Evolutionary conservation across 345 rosid species (phyloP), one percentile per base, ranked within the genome.

Genomic region (Citrus maxima): DNA sequence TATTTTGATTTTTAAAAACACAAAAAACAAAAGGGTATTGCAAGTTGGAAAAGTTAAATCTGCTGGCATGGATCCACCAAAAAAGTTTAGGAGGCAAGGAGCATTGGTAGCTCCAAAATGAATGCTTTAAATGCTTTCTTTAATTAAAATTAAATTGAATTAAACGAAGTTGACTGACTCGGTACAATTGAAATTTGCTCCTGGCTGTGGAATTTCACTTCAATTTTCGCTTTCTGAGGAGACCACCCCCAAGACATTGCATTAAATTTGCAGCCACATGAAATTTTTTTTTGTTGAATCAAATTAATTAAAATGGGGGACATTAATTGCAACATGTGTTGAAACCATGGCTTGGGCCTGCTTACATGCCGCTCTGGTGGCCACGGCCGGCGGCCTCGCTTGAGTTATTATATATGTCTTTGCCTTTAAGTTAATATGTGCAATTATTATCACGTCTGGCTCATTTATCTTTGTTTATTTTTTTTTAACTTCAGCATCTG

Each of bases 361-460:
- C 24, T 24, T 54, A 8, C 67, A 59, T 59, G 76, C 55, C 67
- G 76, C 63, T 55, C n/a, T 59, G 77, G 10, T 18, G 77, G 55
- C 67, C 77, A 37, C 34, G 24, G 77, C 77, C 67, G 77, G 37
- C 67, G 77, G 25, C n/a, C 24, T 24, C 37, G 77, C 77, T 38
- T 22, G 2, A 18, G 58, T 4, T 18, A 14, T 37, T 24, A 54
- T 38, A 32, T 70, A 54, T 38, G 51, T 70, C n/a, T 49, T 18
- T 68, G 71, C 28, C 10, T 68, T 68, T 7, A 68, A 40, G 19
- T 24, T 40, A 24, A 68, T 12, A 24, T n/a, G 27, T 59, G 51
- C 51, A 46, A 46, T 46, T 46, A 46, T 46, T 46, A 46, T 46
- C 14, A 46, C 16, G 51, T 13, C 51, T 46, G 9, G 1, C 51